Conservation (phyloP, 768 basidiomycete genomes). For the Leccinum imitatum region DNA sequence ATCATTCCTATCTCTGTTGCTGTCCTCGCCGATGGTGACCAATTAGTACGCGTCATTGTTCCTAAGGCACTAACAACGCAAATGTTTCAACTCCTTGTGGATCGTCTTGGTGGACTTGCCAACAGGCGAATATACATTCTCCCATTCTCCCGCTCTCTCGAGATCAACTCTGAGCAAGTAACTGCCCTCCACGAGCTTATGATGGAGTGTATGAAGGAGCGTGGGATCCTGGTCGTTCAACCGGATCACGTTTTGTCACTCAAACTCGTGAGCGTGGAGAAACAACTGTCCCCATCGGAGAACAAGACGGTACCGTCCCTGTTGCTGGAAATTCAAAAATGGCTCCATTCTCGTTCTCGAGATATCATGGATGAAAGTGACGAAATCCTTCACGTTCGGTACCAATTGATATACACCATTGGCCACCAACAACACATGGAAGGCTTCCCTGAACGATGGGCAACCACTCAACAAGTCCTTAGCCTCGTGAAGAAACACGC, state of each 20-base stretch:
- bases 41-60: conserved; percentile 48
- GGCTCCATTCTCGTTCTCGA: conserved; percentile 26
- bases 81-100: conserved; percentile 48
- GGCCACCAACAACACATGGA: conserved; percentile 31
- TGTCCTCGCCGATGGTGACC: conserved; percentile 42
- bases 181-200: conserved; percentile 34
- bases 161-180: conserved; percentile 18
- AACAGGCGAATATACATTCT: conserved; percentile 49
- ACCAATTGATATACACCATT: conserved; percentile 38
- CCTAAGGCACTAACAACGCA: conserved; percentile 47
- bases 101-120: conserved; percentile 42
- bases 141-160: conserved; percentile 47
- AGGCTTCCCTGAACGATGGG: conserved; percentile 37
- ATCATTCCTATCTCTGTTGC: conserved; percentile 45
- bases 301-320: neutral
- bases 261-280: conserved; percentile 46
- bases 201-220: conserved; percentile 36
- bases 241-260: conserved; percentile 57
- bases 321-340: conserved; percentile 30
- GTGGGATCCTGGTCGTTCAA: conserved; percentile 48
- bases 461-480: conserved; percentile 33
- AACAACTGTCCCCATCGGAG: conserved; percentile 10
- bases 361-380: conserved; percentile 35
- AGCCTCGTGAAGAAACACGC: conserved; percentile 21
- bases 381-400: conserved; percentile 35